Conservation (phyloP, 305 asterid species). For the Fraxinus floribunda region DNA sequence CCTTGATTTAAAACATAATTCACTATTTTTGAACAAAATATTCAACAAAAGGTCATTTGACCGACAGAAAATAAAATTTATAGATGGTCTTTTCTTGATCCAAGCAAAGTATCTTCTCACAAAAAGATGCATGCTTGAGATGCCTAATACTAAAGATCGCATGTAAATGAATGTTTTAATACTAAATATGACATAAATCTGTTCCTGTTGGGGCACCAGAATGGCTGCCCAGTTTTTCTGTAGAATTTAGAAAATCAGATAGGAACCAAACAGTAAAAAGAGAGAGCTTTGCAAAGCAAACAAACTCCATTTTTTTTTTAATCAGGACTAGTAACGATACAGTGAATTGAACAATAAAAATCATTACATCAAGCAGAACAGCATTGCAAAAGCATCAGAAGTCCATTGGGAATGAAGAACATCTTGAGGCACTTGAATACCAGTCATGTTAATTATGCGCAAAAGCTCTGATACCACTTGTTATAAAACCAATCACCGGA, state of each 20-base stretch:
- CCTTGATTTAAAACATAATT: background rate
- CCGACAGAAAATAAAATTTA: background rate
- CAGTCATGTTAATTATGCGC: too few species aligned
- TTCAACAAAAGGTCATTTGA: background rate
- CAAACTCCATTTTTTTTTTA: background rate
- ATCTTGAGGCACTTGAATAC: background rate
- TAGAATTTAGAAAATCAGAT: background rate
- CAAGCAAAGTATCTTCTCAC: background rate
- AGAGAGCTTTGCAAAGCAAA: background rate
- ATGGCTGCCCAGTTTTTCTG: background rate
- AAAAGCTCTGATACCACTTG: too few species aligned
- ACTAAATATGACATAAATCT: background rate
- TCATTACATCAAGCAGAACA: background rate
- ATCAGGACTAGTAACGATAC: background rate
- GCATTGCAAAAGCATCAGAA: background rate
- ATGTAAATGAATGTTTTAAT: background rate
- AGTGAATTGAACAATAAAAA: background rate
- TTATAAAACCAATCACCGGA: too few species aligned
- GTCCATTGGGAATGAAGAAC: background rate
- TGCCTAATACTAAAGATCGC: background rate
- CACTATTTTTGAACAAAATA: background rate
- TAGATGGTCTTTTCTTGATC: background rate
- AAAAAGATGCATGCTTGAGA: background rate
- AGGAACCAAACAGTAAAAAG: background rate
- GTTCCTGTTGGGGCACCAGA: background rate